Conservation (phyloP, 2,329 filamentous ascomycete genomes). For the Verticillium tricorpus region DNA sequence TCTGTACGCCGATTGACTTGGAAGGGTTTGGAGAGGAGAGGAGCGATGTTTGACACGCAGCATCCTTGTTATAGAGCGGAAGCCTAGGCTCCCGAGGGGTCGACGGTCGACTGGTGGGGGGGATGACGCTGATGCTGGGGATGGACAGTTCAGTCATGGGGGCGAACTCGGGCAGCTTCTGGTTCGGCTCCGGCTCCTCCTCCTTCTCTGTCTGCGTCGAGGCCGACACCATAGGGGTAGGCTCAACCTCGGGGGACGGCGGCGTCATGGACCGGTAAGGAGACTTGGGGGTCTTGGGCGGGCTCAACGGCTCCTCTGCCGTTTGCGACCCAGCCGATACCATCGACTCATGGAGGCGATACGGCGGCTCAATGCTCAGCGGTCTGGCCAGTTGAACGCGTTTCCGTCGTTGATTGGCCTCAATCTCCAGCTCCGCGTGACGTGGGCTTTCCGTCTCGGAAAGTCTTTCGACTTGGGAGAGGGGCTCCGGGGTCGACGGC, state of each 20-base stretch:
- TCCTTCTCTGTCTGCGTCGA: conserved; percentile 58
- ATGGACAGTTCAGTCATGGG: conserved; percentile 49
- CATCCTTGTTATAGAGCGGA: conserved; percentile 78
- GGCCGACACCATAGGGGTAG: conserved; percentile 42
- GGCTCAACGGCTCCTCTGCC: conserved; percentile 56
- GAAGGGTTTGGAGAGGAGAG: conserved; percentile 41
- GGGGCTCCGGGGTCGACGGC: conserved; percentile 38
- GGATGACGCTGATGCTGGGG: conserved; percentile 87
- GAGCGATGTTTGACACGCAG: conserved; percentile 72
- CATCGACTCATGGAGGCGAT: conserved; percentile 43
- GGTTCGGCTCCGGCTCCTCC: conserved; percentile 11
- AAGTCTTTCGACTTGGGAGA: conserved; percentile 27
- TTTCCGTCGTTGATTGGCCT: conserved; percentile 71
- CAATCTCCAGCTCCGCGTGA: conserved; percentile 53
- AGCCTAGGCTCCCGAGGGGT: conserved; percentile 71
- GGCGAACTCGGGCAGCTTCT: conserved; percentile 18
- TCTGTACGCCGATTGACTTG: conserved; percentile 63
- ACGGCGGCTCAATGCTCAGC: conserved; percentile 36
- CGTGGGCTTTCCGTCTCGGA: conserved; percentile 39
- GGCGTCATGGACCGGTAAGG: conserved; percentile 35
- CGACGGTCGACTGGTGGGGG: conserved; percentile 76
- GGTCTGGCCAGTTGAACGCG: conserved; percentile 53
- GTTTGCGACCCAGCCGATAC: conserved; percentile 63
- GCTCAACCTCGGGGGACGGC: conserved; percentile 31
- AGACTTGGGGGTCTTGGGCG: conserved; percentile 59